Conservation (phyloP, 352 stramenopile genomes). For the Aphanomyces euteiches region DNA sequence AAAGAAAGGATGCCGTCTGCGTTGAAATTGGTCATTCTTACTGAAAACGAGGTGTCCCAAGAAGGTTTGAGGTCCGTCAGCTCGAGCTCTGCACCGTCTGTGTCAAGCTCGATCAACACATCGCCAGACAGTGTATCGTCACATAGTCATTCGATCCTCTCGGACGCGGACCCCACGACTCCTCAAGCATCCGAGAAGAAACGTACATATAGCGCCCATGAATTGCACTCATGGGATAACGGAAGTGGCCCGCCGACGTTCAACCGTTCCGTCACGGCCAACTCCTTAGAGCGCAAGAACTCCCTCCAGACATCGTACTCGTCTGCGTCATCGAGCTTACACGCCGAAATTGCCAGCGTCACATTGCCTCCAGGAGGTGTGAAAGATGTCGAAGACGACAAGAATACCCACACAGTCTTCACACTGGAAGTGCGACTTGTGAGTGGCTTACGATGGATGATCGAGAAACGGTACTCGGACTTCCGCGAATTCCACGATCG, state of each 20-base stretch:
- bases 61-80: slow-evolving; percentile 16
- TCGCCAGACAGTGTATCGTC: slow-evolving; percentile 16
- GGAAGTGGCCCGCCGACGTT: slow-evolving; percentile 1
- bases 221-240: not conserved
- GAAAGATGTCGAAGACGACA: slow-evolving; percentile 77
- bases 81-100: not conserved
- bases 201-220: slow-evolving; percentile 22
- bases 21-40: slow-evolving; percentile 12
- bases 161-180: not conserved
- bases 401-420: slow-evolving; percentile 77
- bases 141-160: not conserved
- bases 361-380: slow-evolving; percentile 60
- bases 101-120: slow-evolving; percentile 5
- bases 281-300: not conserved
- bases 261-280: slow-evolving; percentile 15
- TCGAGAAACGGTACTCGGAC: slow-evolving; percentile 86
- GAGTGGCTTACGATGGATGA: slow-evolving; percentile 81
- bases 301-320: slow-evolving; percentile 5
- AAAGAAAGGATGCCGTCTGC: not conserved
- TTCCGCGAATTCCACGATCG: slow-evolving; percentile 83
- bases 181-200: not conserved
- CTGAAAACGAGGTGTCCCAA: not conserved
- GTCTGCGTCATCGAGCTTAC: not conserved
- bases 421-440: slow-evolving; percentile 73
- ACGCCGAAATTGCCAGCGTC: slow-evolving; percentile 79